Base-by-base conservation (phyloP, 2,329 filamentous ascomycete genomes). In the Fusarium bulbicola region DNA sequence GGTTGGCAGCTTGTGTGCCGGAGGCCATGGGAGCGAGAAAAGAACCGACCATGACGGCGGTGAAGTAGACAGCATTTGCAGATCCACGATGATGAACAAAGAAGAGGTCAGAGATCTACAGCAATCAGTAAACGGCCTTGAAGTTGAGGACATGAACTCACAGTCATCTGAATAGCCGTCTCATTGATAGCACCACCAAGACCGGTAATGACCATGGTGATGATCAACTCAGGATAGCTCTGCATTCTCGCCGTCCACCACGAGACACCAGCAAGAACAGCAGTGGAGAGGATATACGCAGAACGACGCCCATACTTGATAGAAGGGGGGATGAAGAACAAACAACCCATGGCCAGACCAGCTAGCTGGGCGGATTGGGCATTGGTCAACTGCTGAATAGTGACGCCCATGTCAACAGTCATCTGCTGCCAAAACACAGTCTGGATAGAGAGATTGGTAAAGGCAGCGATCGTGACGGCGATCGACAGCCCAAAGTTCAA, bases 151-250 rank as follows among this genome's bases (percentile, higher is more conserved):
- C 14, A 0, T 34, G 32, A 0, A 62, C 73, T 68, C 12, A 80
- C 79, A 2, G 81, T 84, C 71, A 85, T 84, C 49, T 84, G 81
- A 1, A 79, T 79, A 20, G 81, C 79, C 3, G 81, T 80, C 49
- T 84, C 82, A n/a, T 84, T 84, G 3, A 81, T 80, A 6, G 82
- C 80, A 8, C 81, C 82, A 4, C 81, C 80, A 21, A 84, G 59
- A 0, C 83, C 82, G 13, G 78, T 78, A 0, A 81, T 63, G 0
- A 80, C 24, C 30, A 76, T 75, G 7, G 73, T 78, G 5, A 75
- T 9, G 18, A 77, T 76, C n/a, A 81, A 30, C 43, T 81, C 76
- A 6, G 66, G 26, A 30, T 70, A 57, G 4, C 64, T 70, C 4
- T 58, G 42, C 66, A 79, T 80, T 5, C 64, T 59, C 0, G 75